These are phyloP conservation scores for Endocalyx cinctus DNA, from an alignment of 2,329 filamentous ascomycete genomes.

Conservation along the genomic window DNA sequence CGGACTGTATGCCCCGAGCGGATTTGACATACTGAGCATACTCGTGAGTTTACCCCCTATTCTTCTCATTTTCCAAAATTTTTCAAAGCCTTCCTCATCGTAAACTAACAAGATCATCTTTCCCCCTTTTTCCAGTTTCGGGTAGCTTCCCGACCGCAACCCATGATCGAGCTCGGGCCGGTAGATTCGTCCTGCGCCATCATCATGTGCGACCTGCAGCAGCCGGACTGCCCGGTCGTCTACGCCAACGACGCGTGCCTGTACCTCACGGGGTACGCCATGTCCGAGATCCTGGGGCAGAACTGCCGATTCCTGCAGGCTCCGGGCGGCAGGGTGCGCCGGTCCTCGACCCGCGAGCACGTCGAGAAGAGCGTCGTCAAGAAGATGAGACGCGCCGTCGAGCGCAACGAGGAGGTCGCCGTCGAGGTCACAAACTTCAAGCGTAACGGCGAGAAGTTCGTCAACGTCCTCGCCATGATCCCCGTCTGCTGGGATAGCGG, in stretches of 20 bases:
- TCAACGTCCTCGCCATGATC: slow-evolving; percentile 82
- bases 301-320: slow-evolving; percentile 85
- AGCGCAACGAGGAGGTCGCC: slow-evolving; percentile 42
- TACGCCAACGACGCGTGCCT: slow-evolving; percentile 81
- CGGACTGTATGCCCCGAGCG: slow-evolving; percentile 50
- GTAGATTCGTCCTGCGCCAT: slow-evolving; percentile 83
- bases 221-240: slow-evolving; percentile 72
- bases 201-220: slow-evolving; percentile 72
- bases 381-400: slow-evolving; percentile 43
- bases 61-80: background rate
- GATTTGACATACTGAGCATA: slow-evolving; percentile 52
- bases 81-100: background rate
- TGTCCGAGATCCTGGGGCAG: slow-evolving; percentile 67
- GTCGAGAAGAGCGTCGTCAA: slow-evolving; percentile 62
- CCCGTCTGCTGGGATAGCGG: slow-evolving; percentile 65
- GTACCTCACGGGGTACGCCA: slow-evolving; percentile 72
- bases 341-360: slow-evolving; percentile 57
- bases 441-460: slow-evolving; percentile 73
- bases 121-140: too few species aligned
- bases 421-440: slow-evolving; percentile 70
- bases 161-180: slow-evolving; percentile 72
- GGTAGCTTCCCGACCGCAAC: slow-evolving; percentile 66
- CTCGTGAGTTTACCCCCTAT: slow-evolving; percentile 45
- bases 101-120: too few species aligned
- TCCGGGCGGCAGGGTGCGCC: slow-evolving; percentile 60